Percentiles rank a stretch among this genome's conserved stretches.
Evolutionary conservation across 257 asterid genomes (phyloP).

Genomic region (Cruciata laevipes): DNA sequence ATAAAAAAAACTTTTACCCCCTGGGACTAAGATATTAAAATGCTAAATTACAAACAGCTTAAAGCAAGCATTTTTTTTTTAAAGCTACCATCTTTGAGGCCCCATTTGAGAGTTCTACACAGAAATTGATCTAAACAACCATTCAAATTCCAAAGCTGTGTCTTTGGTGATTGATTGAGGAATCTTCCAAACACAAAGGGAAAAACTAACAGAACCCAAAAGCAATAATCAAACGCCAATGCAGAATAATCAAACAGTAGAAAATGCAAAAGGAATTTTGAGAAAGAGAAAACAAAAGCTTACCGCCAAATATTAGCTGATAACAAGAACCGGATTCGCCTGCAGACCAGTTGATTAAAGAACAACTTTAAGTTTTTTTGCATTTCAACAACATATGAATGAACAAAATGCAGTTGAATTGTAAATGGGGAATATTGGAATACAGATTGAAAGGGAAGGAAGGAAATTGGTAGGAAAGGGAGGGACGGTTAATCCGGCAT

Average conservation of each 20-base stretch:
- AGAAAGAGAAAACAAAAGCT: slow-evolving; percentile 27
- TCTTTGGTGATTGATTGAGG: not conserved
- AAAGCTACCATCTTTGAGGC: slow-evolving; percentile 13
- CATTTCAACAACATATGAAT: not conserved
- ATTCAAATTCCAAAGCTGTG: not conserved
- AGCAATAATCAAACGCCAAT: not conserved
- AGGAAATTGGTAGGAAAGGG: slow-evolving; percentile 15
- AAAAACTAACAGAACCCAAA: not conserved
- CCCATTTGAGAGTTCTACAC: slow-evolving; percentile 14
- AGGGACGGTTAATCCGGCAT: slow-evolving; percentile 37
- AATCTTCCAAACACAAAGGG: slow-evolving; percentile 7
- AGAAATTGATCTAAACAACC: slow-evolving; percentile 13
- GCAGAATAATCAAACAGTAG: slow-evolving; percentile 4
- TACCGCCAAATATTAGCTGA: slow-evolving; percentile 44
- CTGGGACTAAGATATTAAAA: not conserved
- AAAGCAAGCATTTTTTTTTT: not conserved
- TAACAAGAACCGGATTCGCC: slow-evolving; percentile 23
- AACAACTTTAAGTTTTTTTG: not conserved
- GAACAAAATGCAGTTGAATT: not conserved
- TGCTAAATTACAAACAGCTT: not conserved
- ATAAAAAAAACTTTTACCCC: not conserved
- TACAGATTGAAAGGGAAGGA: slow-evolving; percentile 11
- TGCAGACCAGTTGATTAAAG: slow-evolving; percentile 1
- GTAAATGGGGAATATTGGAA: not conserved
- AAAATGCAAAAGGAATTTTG: slow-evolving; percentile 22